Evolutionary conservation across 768 basidiomycete species (phyloP), one percentile per base, ranked within the genome.

Genomic region (Psilocybe sp.): DNA sequence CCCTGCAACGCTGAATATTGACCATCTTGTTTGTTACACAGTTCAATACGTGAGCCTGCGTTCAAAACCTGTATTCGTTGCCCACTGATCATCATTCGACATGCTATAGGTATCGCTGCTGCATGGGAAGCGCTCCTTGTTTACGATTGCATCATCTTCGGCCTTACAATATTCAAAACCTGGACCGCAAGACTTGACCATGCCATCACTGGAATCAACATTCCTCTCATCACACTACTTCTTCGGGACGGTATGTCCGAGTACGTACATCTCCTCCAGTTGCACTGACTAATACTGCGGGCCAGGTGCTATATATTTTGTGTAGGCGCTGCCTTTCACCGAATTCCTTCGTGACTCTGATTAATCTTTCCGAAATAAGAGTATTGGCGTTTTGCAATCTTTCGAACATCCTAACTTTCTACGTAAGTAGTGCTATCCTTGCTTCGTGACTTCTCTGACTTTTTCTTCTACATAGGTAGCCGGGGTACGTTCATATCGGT

Each of bases 271-370:
- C 23, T 3, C 23, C 23, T 28, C 7, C 23, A 6, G 46, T 41
- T 9, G 44, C 50, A 31, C 40, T 15, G 28, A 15, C 42, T n/a
- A n/a, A n/a, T n/a, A 35, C 19, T 11, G 20, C 16, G 2, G 48
- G 9, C 5, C 46, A 81, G 81, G 80, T 47, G 75, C 78, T 1
- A 59, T 82, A 18, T 83, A 81, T 57, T 82, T 79, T 54, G 77
- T 70, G 80, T 82, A 52, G 65, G 78, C 54, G 4, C 20, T 28
- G 8, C n/a, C n/a, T 1, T 14, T n/a, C 18, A 20, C 6, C 14
- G 13, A 10, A 40, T 2, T 35, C 11, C 14, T 16, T 13, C 6
- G 31, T 12, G n/a, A 14, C 13, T 14, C 28, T 11, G 23, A 19
- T 13, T 33, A 32, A 1, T 23, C 19, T 40, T 28, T 16, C 38